Percentiles rank a stretch among this genome's conserved stretches.
These are phyloP conservation scores for Rhizophora apiculata DNA, from an alignment of 345 rosid species.

Conservation along the genomic window DNA sequence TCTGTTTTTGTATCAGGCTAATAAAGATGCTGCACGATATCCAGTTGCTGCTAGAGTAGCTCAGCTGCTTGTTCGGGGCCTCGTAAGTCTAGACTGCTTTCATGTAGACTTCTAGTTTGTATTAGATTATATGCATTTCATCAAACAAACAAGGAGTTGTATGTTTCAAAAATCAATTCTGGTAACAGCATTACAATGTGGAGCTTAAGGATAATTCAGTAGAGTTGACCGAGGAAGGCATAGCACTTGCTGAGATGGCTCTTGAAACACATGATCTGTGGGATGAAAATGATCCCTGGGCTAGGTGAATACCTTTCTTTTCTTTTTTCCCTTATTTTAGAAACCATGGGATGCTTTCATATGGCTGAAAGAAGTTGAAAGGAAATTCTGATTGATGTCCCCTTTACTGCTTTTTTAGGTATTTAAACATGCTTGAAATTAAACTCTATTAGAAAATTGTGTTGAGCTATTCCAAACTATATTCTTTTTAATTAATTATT, in stretches of 20 bases:
- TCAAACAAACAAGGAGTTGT: conserved; percentile 11
- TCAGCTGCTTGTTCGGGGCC: conserved; percentile 67
- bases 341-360: not conserved
- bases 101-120: conserved; percentile 11
- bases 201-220: conserved; percentile 94
- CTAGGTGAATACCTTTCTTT: conserved; percentile 52
- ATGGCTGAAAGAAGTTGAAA: too few species aligned
- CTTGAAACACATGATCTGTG: conserved; percentile 91
- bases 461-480: not conserved
- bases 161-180: conserved; percentile 15
- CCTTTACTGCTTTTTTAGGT: too few species aligned
- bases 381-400: too few species aligned
- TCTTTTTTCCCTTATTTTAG: not conserved
- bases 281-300: conserved; percentile 99
- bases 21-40: conserved; percentile 84
- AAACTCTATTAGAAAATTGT: not conserved
- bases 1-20: conserved; percentile 56
- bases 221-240: conserved; percentile 95
- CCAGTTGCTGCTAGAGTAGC: conserved; percentile 98
- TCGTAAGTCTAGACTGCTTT: conserved; percentile 45
- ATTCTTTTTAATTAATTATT: not conserved
- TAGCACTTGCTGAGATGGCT: conserved; percentile 89
- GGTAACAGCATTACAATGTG: conserved; percentile 72
- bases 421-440: too few species aligned
- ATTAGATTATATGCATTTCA: conserved; percentile 4